A percentile compares a stretch with the other conserved stretches of the same genome.
phyloP scores from a whole-genome alignment of 2,329 filamentous ascomycete genomes.

The Neophaeococcomyces mojaviensis region DNA sequence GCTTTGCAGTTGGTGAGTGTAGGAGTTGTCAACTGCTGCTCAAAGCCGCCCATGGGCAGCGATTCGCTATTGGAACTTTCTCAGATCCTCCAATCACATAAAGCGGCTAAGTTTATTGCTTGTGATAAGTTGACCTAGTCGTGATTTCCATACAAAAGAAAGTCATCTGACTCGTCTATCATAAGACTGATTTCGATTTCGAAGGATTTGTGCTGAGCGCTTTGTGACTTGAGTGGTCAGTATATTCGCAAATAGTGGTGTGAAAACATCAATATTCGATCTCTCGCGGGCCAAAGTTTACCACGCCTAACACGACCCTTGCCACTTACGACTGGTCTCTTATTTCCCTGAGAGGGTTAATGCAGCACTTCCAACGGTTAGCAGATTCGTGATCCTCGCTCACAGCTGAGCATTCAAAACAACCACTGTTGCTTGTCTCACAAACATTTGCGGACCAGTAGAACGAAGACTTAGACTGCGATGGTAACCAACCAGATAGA shows the following conservation, averaged over 20 bases:
- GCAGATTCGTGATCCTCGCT: too few species aligned
- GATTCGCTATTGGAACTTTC: background rate
- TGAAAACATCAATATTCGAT: background rate
- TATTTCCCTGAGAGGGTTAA: background rate
- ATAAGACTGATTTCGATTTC: background rate
- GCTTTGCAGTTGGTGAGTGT: background rate
- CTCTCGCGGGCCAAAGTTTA: background rate
- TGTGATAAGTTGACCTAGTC: conserved; percentile 4
- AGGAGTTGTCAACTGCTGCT: background rate
- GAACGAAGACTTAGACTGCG: background rate
- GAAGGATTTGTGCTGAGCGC: background rate
- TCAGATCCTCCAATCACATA: conserved; percentile 1
- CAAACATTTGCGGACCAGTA: background rate
- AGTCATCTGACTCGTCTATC: background rate
- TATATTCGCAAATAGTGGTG: background rate
- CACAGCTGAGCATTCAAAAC: too few species aligned
- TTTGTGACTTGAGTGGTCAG: background rate
- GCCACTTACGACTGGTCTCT: background rate
- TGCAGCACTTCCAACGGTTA: too few species aligned
- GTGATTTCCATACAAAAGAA: background rate
- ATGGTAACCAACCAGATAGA: background rate
- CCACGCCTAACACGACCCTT: background rate
- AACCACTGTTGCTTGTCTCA: background rate
- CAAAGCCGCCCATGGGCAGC: background rate
- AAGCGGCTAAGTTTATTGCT: background rate